Base-by-base conservation (phyloP, 1,284 basidiomycete genomes). In the Phellopilus nigrolimitatus region DNA sequence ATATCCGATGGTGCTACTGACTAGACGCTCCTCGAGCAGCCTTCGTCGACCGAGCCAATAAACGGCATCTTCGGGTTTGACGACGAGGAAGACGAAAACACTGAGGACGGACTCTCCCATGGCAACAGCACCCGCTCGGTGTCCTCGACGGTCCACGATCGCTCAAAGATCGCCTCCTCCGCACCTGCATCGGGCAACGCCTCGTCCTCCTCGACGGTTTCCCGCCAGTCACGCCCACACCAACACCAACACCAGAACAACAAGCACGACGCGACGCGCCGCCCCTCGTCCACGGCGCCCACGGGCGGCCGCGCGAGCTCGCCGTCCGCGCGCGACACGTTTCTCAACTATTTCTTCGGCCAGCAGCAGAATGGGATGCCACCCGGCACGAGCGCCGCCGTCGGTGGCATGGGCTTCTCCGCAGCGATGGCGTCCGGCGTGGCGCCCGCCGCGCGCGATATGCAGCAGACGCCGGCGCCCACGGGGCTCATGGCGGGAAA, bases 311-410 rank as follows among this genome's bases (percentile, higher is more conserved):
- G 68, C 13, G 68, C 71, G 22, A 72, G 75, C 1, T 70, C 75
- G 28, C 70, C 74, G 9, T 70, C 78, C 1, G 85, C 91, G 17
- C 80, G 87, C 59, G 94, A 97, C 62, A 90, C 90, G 3, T 95
- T 97, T 75, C 72, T 97, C 53, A 94, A 90, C 64, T 97, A 97
- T 68, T 97, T 97, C 72, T 97, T 97, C 65, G 95, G 91, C 1
- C 88, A 88, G 69, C 86, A 82, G 60, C 83, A 80, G 1, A 78
- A 84, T 24, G 83, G 80, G 37, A 68, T 74, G 19, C 43, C 76
- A 70, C 60, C 63, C 73, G 34, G 79, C 77, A 49, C 55, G 64
- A 27, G 36, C 48, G 63, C 56, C 28, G 37, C 62, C 8, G 34
- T 30, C 31, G 51, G 34, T 62, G 64, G 53, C 34, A 44, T 8